Base-by-base conservation (phyloP, 1,284 basidiomycete genomes). In the Ceratobasidium papillatum region DNA sequence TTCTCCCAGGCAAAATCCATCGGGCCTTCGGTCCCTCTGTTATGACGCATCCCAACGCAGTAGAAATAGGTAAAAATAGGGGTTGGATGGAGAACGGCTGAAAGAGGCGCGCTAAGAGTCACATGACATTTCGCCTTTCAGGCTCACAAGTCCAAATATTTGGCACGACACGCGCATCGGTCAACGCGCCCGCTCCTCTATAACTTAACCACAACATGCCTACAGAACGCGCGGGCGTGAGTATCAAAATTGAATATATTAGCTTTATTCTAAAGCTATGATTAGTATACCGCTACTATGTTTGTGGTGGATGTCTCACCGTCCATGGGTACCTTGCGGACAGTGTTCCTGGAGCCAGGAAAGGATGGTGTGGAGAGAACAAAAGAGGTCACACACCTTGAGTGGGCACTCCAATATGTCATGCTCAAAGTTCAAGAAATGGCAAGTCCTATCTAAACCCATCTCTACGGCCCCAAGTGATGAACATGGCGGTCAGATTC, bases 381-480 rank as follows among this genome's bases (percentile, higher is more conserved):
- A 4, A 82, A 85, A 22, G 86, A 92, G 79, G 89, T 91, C 81
- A 89, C 92, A 12, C 91, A 94, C 80, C 85, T 98, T 32, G 87
- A 94, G 80, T 93, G 91, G 88, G 87, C 88, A 0, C 86, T 96
- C 72, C 93, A 95, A 79, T 96, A 91, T 79, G 91, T 95, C 25
- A 94, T 93, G 79, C 87, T 94, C 74, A 94, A 94, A 82, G 88
- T 95, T 47, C 94, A 96, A 80, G 93, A 95, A 78, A 94, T 95
- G 90, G 94, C 92, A 75, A 19, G 83, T 78, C 2, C 43, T 45
- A 34, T 34, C 22, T 4, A 47, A 11, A 56, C 19, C 14, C 34
- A 22, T 19, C 32, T 22, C 38, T 19, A 36, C 0, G n/a, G 2
- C 3, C 14, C 27, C 38, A 32, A 66, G 22, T 69, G 22, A 77